phyloP scores from a whole-genome alignment of 805 yeast genomes.

The Spathaspora sp. region DNA sequence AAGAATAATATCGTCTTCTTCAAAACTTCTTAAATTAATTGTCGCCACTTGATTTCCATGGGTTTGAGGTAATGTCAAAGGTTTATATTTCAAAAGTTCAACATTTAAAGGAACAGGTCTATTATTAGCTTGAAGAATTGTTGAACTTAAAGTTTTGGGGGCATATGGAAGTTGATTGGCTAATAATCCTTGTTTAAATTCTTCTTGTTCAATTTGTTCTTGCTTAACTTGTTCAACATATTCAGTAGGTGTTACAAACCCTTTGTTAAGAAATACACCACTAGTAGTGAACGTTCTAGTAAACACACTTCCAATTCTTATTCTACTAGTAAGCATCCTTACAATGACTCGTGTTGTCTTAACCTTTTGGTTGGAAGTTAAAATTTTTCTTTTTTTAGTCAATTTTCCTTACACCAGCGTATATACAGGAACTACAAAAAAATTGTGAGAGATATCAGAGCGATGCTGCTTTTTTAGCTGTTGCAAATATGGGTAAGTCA shows the following conservation, averaged over 20 bases:
- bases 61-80: constrained; percentile 61
- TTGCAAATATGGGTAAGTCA: constrained; percentile 74
- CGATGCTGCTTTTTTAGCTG: neutral
- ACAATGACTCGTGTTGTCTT: neutral
- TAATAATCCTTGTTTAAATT: constrained; percentile 25
- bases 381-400: neutral
- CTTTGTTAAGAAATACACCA: constrained; percentile 1
- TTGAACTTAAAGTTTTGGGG: constrained; percentile 26
- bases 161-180: constrained; percentile 22
- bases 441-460: neutral
- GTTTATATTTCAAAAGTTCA: constrained; percentile 76
- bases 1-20: constrained; percentile 65
- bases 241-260: constrained; percentile 29
- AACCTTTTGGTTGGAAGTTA: neutral
- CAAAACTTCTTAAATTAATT: constrained; percentile 68
- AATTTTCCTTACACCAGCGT: neutral
- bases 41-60: constrained; percentile 80
- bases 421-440: neutral
- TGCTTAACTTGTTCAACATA: constrained; percentile 22
- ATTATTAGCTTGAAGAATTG: constrained; percentile 16
- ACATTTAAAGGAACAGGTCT: constrained; percentile 81
- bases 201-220: constrained; percentile 21
- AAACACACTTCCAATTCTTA: constrained; percentile 6
- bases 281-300: constrained; percentile 1
- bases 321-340: neutral